These are phyloP conservation scores for Penicillium flavigenum DNA, from an alignment of 495 filamentous ascomycete genomes.

Conservation along the genomic window DNA sequence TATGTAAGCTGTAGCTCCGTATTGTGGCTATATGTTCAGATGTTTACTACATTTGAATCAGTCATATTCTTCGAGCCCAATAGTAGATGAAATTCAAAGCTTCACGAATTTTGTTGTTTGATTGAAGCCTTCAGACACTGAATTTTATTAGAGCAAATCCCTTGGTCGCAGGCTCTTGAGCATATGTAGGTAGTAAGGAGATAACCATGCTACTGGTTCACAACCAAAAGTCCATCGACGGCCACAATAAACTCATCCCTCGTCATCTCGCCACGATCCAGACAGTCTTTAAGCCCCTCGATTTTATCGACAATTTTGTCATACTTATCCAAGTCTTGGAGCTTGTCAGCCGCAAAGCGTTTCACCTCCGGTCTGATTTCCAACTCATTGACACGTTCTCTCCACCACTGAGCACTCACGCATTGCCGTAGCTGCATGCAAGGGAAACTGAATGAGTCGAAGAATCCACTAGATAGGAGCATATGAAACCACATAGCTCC, in stretches of 20 bases:
- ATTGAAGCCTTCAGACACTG: too few species aligned
- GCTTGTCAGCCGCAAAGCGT: conserved; percentile 6
- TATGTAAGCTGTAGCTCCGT: too few species aligned
- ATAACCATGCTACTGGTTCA: not conserved
- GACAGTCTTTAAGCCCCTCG: conserved; percentile 1
- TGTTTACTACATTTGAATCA: too few species aligned
- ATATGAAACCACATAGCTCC: conserved; percentile 33
- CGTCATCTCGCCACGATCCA: conserved; percentile 11
- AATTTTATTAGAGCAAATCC: too few species aligned
- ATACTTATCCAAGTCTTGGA: conserved; percentile 8
- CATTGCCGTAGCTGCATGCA: conserved; percentile 20
- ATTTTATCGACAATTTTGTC: conserved; percentile 4
- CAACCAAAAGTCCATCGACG: not conserved
- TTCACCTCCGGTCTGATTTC: conserved; percentile 12
- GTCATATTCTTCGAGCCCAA: too few species aligned
- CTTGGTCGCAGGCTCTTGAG: not conserved
- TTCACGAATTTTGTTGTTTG: too few species aligned
- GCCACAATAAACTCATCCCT: conserved; percentile 21
- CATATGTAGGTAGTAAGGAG: not conserved
- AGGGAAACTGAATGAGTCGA: conserved; percentile 15
- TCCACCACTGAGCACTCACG: conserved; percentile 20
- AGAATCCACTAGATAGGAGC: conserved; percentile 25
- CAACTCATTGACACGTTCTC: conserved; percentile 9
- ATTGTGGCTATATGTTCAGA: too few species aligned
- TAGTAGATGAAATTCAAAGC: too few species aligned